Evolutionary conservation across 2,329 filamentous ascomycete genomes (phyloP).

Genomic region (Zymoseptoria pseudotritici): DNA sequence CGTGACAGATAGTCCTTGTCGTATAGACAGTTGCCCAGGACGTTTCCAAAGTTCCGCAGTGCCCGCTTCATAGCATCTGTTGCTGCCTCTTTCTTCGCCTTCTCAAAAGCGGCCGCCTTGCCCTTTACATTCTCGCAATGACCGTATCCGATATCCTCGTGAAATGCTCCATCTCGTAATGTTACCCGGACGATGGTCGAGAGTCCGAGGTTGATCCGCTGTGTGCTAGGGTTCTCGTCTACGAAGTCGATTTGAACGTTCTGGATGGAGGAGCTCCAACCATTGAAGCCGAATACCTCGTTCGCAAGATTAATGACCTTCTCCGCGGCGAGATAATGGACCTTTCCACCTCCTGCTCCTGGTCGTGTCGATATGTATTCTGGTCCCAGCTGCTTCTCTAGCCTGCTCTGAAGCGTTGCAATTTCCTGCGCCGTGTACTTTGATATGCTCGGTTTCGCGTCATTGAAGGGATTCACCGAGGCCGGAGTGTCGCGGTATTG

Average conservation of each 20-base stretch:
- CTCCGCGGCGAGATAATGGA: conserved; percentile 92
- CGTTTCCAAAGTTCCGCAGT: conserved; percentile 86
- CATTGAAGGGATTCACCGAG: conserved; percentile 71
- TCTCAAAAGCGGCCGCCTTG: conserved; percentile 93
- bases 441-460: conserved; percentile 58
- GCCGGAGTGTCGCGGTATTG: conserved; percentile 33
- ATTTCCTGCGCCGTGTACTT: conserved; percentile 88
- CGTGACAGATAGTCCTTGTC: conserved; percentile 89
- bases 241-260: conserved; percentile 94
- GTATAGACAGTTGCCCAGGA: conserved; percentile 97
- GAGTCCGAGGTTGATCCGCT: conserved; percentile 75
- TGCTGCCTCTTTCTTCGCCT: conserved; percentile 96
- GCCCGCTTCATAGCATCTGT: conserved; percentile 90
- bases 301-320: conserved; percentile 95
- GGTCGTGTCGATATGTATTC: conserved; percentile 88
- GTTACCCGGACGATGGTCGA: conserved; percentile 89
- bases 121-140: conserved; percentile 93
- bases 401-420: conserved; percentile 72
- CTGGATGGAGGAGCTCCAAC: conserved; percentile 93
- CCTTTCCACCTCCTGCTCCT: conserved; percentile 74
- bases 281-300: conserved; percentile 93
- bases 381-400: conserved; percentile 89
- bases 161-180: conserved; percentile 86
- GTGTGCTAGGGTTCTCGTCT: conserved; percentile 71
- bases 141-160: conserved; percentile 96